These are phyloP conservation scores for Coemansia sp. DNA, from an alignment of 192 early-diverging fungal genomes.

Conservation along the genomic window DNA sequence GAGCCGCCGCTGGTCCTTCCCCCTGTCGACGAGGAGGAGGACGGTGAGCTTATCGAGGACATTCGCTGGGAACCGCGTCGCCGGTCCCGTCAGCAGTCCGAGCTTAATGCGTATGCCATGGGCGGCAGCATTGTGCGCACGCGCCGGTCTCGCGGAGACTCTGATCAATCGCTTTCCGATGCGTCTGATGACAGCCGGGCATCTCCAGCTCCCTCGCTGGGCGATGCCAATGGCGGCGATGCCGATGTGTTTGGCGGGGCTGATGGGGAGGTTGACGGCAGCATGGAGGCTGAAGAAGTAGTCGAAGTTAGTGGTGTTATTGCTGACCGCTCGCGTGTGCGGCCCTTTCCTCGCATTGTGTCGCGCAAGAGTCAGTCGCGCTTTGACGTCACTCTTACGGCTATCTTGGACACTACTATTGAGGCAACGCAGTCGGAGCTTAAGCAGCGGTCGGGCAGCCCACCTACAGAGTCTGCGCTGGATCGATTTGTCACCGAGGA, in stretches of 20 bases:
- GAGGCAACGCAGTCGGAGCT: background rate
- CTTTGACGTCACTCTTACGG: constrained; percentile 43
- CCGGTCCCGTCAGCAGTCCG: constrained; percentile 17
- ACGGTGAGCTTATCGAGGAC: constrained; percentile 47
- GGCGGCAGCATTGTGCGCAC: constrained; percentile 51
- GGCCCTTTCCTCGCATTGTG: constrained; percentile 26
- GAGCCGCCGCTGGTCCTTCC: background rate
- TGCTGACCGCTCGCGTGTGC: constrained; percentile 8
- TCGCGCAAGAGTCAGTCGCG: constrained; percentile 47
- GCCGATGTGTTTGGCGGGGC: constrained; percentile 4
- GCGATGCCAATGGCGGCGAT: constrained; percentile 8
- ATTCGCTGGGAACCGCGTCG: constrained; percentile 33
- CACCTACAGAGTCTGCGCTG: constrained; percentile 34
- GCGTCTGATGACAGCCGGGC: background rate
- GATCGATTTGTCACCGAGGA: constrained; percentile 34
- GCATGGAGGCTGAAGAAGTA: constrained; percentile 32
- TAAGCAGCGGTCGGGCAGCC: constrained; percentile 2
- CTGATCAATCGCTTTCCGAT: background rate
- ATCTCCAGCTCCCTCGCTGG: background rate
- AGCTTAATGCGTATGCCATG: constrained; percentile 35
- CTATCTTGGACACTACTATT: constrained; percentile 16
- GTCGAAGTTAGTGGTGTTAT: constrained; percentile 43
- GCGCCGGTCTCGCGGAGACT: constrained; percentile 13
- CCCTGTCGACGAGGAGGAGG: constrained; percentile 24
- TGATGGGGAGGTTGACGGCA: background rate